phyloP scores from a whole-genome alignment of 2,329 filamentous ascomycete species.

The Capronia coronata region DNA sequence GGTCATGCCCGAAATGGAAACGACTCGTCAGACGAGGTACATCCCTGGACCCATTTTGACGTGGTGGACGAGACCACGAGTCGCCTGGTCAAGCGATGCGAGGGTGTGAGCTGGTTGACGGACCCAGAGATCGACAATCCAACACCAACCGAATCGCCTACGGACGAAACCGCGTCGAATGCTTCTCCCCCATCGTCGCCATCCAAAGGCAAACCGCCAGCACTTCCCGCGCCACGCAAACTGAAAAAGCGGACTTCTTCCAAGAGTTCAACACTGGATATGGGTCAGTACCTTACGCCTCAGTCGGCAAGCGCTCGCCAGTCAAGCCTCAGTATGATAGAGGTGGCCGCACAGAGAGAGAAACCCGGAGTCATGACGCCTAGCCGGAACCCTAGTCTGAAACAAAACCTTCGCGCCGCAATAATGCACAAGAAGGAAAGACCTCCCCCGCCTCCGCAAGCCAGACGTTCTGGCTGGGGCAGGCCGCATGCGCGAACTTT shows the following conservation, averaged over 20 bases:
- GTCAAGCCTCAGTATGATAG: conserved; percentile 68
- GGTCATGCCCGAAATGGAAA: conserved; percentile 59
- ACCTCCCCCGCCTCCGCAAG: conserved; percentile 27
- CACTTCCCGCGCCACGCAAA: conserved; percentile 43
- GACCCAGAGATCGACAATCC: conserved; percentile 33
- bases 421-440: conserved; percentile 27
- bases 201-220: conserved; percentile 32
- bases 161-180: conserved; percentile 19
- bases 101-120: conserved; percentile 42
- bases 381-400: conserved; percentile 46
- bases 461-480: conserved; percentile 29
- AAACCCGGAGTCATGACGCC: conserved; percentile 78
- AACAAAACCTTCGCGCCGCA: conserved; percentile 24
- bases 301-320: conserved; percentile 58
- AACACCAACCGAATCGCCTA: conserved; percentile 26
- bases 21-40: conserved; percentile 29
- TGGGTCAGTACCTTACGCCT: conserved; percentile 28
- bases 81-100: conserved; percentile 42
- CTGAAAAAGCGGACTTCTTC: conserved; percentile 31
- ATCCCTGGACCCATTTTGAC: conserved; percentile 45
- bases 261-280: conserved; percentile 27
- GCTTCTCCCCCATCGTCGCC: conserved; percentile 24
- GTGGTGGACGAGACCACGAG: conserved; percentile 46
- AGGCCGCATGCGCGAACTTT: conserved; percentile 13
- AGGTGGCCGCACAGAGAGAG: conserved; percentile 73